Conservation (phyloP, 345 rosid genomes). For the Ailanthus altissimus region DNA sequence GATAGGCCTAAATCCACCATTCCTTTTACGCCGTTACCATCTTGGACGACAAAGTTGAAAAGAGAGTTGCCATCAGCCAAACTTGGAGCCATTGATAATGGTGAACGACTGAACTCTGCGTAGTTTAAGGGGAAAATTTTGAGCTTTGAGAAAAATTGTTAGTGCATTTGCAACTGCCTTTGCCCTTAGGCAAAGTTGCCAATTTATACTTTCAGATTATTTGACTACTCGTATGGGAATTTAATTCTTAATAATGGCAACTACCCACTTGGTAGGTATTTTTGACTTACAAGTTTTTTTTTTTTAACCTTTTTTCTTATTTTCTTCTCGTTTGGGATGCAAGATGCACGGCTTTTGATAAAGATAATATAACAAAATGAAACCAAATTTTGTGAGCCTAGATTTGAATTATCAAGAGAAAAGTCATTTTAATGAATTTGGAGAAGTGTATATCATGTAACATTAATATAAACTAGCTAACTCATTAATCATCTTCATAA, state of each 20-base stretch:
- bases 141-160: not conserved
- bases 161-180: not conserved
- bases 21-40: constrained; percentile 60
- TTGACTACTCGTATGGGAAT: not conserved
- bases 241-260: too few species aligned
- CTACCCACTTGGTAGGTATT: not conserved
- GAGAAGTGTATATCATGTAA: too few species aligned
- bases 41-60: constrained; percentile 48
- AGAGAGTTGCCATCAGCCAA: constrained; percentile 36
- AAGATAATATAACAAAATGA: too few species aligned
- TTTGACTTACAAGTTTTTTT: not conserved
- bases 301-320: too few species aligned
- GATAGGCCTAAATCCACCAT: constrained; percentile 48
- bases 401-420: too few species aligned
- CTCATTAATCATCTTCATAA: too few species aligned
- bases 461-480: too few species aligned
- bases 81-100: constrained; percentile 35
- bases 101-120: not conserved
- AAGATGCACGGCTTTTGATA: too few species aligned
- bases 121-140: not conserved
- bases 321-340: not conserved
- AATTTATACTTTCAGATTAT: not conserved
- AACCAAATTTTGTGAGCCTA: too few species aligned
- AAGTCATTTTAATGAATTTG: too few species aligned
- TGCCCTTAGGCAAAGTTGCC: not conserved